Evolutionary conservation across 2,329 filamentous ascomycete genomes (phyloP).

Genomic region (Cladophialophora carrionii): DNA sequence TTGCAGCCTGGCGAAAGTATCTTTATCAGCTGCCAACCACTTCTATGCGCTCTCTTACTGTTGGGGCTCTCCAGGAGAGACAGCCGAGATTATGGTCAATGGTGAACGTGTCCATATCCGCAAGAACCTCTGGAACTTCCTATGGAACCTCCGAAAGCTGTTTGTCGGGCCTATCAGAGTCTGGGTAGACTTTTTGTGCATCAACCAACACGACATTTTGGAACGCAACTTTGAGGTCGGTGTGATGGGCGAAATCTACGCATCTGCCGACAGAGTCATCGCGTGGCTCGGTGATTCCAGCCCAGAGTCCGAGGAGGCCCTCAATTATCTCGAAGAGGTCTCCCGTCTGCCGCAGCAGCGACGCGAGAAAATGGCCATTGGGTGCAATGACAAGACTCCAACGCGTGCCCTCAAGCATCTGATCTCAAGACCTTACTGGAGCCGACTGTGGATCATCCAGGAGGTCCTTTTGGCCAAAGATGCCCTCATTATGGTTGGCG

Average conservation of each 20-base stretch:
- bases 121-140: neutral
- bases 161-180: neutral
- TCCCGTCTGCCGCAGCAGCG: neutral
- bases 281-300: neutral
- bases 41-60: neutral
- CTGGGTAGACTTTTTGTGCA: neutral
- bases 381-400: neutral
- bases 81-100: neutral
- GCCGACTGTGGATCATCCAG: neutral
- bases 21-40: neutral
- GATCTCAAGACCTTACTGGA: neutral
- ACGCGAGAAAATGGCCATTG: neutral
- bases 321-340: neutral
- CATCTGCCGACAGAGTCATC: neutral
- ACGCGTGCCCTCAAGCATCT: neutral
- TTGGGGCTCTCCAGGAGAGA: conserved; percentile 2
- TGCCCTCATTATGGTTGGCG: neutral
- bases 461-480: neutral
- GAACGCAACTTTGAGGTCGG: conserved; percentile 1
- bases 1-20: neutral
- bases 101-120: neutral
- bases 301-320: neutral
- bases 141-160: neutral
- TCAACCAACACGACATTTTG: neutral
- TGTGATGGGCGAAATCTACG: neutral